Percentiles rank a stretch among this genome's conserved stretches.
Conservation (phyloP, 768 basidiomycete species). For the Polyporus arcularius region DNA sequence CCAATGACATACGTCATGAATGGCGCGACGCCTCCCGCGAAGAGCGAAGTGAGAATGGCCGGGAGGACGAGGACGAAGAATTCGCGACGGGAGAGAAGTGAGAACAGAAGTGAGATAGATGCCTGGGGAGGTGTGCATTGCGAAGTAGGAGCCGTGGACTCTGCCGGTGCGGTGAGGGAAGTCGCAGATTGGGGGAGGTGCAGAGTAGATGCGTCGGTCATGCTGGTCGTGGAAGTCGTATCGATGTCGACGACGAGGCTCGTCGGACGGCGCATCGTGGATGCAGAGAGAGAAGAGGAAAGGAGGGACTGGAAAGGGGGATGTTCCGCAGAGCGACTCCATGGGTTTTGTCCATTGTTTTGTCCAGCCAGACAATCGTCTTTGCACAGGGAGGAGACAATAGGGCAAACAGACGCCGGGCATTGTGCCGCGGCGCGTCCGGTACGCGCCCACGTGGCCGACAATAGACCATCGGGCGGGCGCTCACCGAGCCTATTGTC, state of each 20-base stretch:
- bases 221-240: constrained; percentile 20
- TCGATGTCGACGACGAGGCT: constrained; percentile 27
- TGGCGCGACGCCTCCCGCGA: constrained; percentile 73
- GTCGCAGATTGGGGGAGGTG: constrained; percentile 22
- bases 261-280: constrained; percentile 28
- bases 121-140: constrained; percentile 40
- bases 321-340: not conserved
- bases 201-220: constrained; percentile 25
- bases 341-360: constrained; percentile 36
- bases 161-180: constrained; percentile 21
- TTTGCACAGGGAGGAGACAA: constrained; percentile 6
- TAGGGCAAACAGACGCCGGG: constrained; percentile 17
- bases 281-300: constrained; percentile 20
- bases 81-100: constrained; percentile 60
- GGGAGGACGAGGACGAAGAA: constrained; percentile 61
- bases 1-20: constrained; percentile 87
- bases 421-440: constrained; percentile 6
- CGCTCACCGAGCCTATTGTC: constrained; percentile 12
- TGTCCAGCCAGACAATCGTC: constrained; percentile 18
- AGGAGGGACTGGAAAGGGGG: constrained; percentile 16
- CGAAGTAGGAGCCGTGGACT: constrained; percentile 26
- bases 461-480: constrained; percentile 15
- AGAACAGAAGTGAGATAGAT: constrained; percentile 66
- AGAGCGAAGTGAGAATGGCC: constrained; percentile 59
- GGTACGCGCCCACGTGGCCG: constrained; percentile 13